These are phyloP conservation scores for Gossypium laxum DNA, from an alignment of 441 rosid genomes.

Conservation along the genomic window DNA sequence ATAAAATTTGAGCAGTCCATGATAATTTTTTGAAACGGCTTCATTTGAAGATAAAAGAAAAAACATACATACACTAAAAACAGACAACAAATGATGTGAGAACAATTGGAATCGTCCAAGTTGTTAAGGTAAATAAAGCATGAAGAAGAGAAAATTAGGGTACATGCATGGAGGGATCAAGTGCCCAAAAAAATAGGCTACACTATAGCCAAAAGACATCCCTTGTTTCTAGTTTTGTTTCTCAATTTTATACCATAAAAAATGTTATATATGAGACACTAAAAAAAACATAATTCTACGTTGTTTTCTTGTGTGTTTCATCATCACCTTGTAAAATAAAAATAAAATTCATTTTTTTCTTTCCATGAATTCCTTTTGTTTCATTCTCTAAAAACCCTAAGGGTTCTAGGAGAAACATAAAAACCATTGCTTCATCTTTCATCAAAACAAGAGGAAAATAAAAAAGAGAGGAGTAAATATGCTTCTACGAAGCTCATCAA, in stretches of 20 bases:
- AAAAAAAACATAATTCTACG: background rate
- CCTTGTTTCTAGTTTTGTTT: background rate
- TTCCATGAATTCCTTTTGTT: background rate
- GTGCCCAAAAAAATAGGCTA: background rate
- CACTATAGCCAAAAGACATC: background rate
- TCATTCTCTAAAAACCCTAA: background rate
- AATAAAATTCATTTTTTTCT: background rate
- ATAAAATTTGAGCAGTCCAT: too few relatives aligned
- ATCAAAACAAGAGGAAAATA: background rate
- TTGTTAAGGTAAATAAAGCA: background rate
- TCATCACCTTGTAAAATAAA: background rate
- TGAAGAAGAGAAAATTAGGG: background rate
- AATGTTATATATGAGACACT: background rate
- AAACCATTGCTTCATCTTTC: too few relatives aligned
- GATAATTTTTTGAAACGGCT: too few relatives aligned
- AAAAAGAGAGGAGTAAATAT: constrained; percentile 12
- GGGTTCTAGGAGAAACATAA: background rate
- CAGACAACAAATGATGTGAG: background rate
- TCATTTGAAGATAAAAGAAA: too few relatives aligned
- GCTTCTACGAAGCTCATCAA: constrained; percentile 47
- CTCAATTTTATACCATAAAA: background rate
- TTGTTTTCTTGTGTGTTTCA: background rate
- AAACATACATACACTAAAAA: background rate
- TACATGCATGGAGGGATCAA: background rate
- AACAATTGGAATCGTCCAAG: background rate